Conservation (phyloP, 768 basidiomycete species). For the Boletus sp. region DNA sequence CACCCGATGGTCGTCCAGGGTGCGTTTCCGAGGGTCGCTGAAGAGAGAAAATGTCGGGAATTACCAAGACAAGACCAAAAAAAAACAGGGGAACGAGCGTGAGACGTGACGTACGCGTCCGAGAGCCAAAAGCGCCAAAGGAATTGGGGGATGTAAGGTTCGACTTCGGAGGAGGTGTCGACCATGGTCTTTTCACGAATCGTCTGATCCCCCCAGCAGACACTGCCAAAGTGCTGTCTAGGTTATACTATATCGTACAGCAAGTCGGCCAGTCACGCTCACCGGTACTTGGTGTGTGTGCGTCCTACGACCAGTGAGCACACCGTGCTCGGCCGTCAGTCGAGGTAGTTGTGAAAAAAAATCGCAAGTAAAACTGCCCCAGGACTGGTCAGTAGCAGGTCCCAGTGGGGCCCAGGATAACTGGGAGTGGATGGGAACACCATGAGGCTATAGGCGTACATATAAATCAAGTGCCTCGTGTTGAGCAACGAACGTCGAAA, state of each 20-base stretch:
- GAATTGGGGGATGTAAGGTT: conserved; percentile 44
- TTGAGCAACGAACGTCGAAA: background rate
- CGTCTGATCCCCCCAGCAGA: too few relatives aligned
- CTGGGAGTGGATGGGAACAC: background rate
- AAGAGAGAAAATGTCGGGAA: background rate
- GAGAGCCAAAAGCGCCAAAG: conserved; percentile 51
- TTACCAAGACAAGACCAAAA: too few relatives aligned
- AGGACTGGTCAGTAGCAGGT: conserved; percentile 2
- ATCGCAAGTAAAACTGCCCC: background rate
- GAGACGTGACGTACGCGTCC: conserved; percentile 36
- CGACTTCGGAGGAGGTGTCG: conserved; percentile 16
- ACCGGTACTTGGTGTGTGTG: background rate
- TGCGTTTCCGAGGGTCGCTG: conserved; percentile 30
- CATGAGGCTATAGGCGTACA: conserved; percentile 1
- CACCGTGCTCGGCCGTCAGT: background rate
- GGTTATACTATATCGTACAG: background rate
- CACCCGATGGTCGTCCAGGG: conserved; percentile 37
- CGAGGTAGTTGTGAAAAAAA: background rate
- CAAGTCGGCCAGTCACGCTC: background rate
- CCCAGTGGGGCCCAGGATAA: background rate
- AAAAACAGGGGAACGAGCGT: background rate
- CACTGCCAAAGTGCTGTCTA: background rate
- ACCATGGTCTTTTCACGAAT: background rate
- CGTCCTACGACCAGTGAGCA: background rate
- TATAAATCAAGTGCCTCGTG: conserved; percentile 15